Evolutionary conservation across 768 basidiomycete species (phyloP).

Genomic region (Tremella fuciformis): DNA sequence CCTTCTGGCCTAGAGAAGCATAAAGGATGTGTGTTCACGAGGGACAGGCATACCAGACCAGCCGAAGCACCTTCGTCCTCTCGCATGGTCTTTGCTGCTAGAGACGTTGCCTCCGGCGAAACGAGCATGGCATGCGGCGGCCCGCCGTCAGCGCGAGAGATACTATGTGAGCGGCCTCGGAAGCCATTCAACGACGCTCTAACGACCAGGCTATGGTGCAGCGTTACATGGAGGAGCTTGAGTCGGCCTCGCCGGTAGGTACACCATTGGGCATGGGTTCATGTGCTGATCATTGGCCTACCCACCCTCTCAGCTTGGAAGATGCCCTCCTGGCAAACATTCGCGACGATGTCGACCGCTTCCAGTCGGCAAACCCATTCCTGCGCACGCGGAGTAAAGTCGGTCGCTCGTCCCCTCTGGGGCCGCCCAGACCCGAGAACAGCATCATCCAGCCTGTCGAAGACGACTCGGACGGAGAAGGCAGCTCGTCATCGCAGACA

Average conservation of each 20-base stretch:
- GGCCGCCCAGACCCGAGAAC: background rate
- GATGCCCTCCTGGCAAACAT: background rate
- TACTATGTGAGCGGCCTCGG: background rate
- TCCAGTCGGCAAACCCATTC: conserved; percentile 2
- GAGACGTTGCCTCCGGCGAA: conserved; percentile 26
- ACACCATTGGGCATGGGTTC: background rate
- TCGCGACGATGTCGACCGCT: background rate
- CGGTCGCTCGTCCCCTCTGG: background rate
- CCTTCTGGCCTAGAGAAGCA: too few species aligned
- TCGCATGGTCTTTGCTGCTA: conserved; percentile 35
- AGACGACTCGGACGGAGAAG: background rate
- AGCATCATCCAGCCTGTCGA: background rate
- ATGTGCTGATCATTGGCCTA: background rate
- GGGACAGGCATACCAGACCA: conserved; percentile 36
- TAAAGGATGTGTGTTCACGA: too few species aligned
- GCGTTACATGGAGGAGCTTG: conserved; percentile 1
- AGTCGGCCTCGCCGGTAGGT: background rate
- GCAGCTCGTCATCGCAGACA: background rate
- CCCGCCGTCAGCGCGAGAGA: background rate
- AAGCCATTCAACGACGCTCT: background rate
- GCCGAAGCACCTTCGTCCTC: conserved; percentile 37
- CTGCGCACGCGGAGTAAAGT: background rate
- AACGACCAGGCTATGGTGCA: background rate
- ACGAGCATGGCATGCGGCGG: conserved; percentile 24
- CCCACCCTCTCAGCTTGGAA: background rate